Conservation (phyloP, 345 rosid genomes). For the Hirschfeldia incana region DNA sequence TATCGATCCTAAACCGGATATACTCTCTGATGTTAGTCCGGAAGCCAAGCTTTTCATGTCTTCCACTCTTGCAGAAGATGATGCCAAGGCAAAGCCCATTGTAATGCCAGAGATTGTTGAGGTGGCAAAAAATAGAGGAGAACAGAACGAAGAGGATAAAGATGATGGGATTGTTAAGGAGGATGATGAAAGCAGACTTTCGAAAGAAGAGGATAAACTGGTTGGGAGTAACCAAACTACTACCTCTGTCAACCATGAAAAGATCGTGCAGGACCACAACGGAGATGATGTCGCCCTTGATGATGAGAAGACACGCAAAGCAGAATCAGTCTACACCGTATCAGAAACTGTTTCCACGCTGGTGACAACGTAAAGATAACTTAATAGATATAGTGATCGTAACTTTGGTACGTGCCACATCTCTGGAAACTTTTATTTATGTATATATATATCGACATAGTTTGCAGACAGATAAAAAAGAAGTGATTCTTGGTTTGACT, state of each 20-base stretch:
- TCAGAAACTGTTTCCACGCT: slow-evolving; percentile 46
- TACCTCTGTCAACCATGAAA: slow-evolving; percentile 36
- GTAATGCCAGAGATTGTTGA: slow-evolving; percentile 38
- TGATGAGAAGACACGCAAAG: slow-evolving; percentile 35
- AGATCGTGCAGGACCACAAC: slow-evolving; percentile 32
- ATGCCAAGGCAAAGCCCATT: slow-evolving; percentile 36
- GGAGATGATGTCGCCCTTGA: slow-evolving; percentile 30
- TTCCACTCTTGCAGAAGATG: slow-evolving; percentile 48
- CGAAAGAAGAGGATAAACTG: slow-evolving; percentile 34
- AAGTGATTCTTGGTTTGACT: slow-evolving; percentile 40
- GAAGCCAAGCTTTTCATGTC: slow-evolving; percentile 53
- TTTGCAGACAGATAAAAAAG: slow-evolving; percentile 20
- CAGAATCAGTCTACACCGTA: slow-evolving; percentile 42
- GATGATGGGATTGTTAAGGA: slow-evolving; percentile 42
- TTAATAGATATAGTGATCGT: slow-evolving; percentile 32
- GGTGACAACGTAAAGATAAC: slow-evolving; percentile 44
- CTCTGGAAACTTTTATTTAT: slow-evolving; percentile 19
- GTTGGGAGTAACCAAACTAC: slow-evolving; percentile 38
- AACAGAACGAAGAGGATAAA: slow-evolving; percentile 41
- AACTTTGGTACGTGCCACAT: slow-evolving; percentile 36
- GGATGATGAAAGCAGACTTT: slow-evolving; percentile 27
- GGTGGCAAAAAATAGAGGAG: slow-evolving; percentile 45
- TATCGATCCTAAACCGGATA: slow-evolving; percentile 56
- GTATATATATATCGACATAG: slow-evolving; percentile 54
- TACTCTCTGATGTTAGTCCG: slow-evolving; percentile 44